phyloP scores from a whole-genome alignment of 2,329 filamentous ascomycete genomes.

The Verticillium klebahnii region DNA sequence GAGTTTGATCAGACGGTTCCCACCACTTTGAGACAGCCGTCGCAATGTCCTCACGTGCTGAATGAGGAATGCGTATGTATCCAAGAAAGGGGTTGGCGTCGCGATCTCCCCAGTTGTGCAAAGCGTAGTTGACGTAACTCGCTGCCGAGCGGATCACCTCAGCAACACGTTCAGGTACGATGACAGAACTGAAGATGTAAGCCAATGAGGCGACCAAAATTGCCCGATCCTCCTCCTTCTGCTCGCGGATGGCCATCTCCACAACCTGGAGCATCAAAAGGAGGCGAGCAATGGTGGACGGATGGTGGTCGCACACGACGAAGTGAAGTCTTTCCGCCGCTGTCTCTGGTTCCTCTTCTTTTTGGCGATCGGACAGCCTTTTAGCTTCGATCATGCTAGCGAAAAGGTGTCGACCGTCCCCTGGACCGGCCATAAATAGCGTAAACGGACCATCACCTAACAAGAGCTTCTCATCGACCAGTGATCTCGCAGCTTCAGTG shows the following conservation, averaged over 20 bases:
- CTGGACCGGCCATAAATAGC: not conserved
- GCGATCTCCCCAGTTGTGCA: not conserved
- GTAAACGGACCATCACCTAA: not conserved
- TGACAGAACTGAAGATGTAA: not conserved
- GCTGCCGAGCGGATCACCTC: not conserved
- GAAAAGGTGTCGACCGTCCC: not conserved
- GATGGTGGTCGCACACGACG: not conserved
- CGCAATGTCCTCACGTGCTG: not conserved
- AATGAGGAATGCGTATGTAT: not conserved
- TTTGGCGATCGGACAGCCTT: not conserved
- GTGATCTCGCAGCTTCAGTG: not conserved
- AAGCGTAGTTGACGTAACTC: not conserved
- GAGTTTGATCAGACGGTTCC: not conserved
- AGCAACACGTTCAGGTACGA: not conserved
- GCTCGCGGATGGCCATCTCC: not conserved
- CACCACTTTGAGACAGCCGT: not conserved
- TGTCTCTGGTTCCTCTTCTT: no score
- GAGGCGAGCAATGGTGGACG: not conserved
- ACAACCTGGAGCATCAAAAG: not conserved
- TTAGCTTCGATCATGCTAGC: not conserved
- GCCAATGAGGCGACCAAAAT: not conserved
- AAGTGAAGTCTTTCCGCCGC: not conserved
- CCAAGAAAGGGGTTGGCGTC: not conserved
- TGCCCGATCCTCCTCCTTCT: not conserved
- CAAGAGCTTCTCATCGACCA: not conserved